Base-by-base conservation (phyloP, 1,284 basidiomycete genomes). In the Sporisorium scitamineum region DNA sequence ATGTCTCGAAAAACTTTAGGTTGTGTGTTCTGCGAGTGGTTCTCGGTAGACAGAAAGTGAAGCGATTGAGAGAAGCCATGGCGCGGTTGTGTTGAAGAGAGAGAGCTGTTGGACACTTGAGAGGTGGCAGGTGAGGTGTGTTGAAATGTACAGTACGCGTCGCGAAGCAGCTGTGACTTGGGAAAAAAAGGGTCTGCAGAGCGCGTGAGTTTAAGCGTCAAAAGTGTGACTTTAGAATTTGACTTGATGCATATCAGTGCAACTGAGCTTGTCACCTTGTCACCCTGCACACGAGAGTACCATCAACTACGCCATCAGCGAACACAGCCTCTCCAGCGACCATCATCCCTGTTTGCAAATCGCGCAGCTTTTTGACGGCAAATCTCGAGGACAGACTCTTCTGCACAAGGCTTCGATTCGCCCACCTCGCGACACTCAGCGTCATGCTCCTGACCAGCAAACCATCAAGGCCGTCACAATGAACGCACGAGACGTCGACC, bases 401-500 rank as follows among this genome's bases (percentile, higher is more conserved):
- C 37, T n/a, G 5, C 16, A 39, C 16, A 18, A 39, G 37, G n/a
- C 6, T n/a, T n/a, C n/a, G n/a, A n/a, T n/a, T n/a, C n/a, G n/a
- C n/a, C 37, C 11, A 31, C 24, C 9, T 24, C 41, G 32, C 61
- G 18, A 20, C 54, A 37, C n/a, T 18, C 16, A 32, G 7, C 37
- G 34, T 34, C 39, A 72, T 62, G 55, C 10, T 13, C 16, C 31
- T 16, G 9, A 27, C 11, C 34, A 54, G 29, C 44, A 31, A 16
- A 24, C 13, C 55, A 24, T 24, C 41, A 26, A 22, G 6, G 41
- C 26, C 20, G 22, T 4, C 57, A 67, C 32, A 5, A 72, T 72
- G 70, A 72, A 64, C 53, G 48, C 52, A 34, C 56, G 61, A 37
- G 72, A 75, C 45, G 57, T 66, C 54, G 72, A 75, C 62, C 41